Percentiles rank a stretch among this genome's conserved stretches.
Conservation (phyloP, 768 basidiomycete species). For the Galerina sulciceps region DNA sequence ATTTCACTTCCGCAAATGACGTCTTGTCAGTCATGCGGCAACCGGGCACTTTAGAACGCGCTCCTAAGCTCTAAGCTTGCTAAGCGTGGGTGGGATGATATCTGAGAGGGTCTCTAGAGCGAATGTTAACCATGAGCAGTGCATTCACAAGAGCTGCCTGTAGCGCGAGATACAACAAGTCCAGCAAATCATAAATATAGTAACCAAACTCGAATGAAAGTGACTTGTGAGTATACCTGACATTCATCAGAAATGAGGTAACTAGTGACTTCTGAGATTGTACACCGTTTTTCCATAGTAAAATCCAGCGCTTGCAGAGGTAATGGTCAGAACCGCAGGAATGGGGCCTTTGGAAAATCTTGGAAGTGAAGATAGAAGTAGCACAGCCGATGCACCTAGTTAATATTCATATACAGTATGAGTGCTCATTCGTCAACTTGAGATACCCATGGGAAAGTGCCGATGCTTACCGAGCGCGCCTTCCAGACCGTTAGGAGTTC, state of each 20-base stretch:
- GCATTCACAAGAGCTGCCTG: too few relatives aligned
- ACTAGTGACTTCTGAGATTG: conserved; percentile 35
- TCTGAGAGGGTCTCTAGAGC: too few relatives aligned
- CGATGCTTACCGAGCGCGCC: conserved; percentile 69
- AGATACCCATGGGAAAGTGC: background rate
- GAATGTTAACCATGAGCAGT: too few relatives aligned
- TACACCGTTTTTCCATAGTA: conserved; percentile 74
- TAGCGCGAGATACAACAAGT: too few relatives aligned
- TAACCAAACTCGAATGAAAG: too few relatives aligned
- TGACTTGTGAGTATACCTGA: too few relatives aligned
- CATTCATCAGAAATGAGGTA: too few relatives aligned
- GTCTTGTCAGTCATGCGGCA: background rate
- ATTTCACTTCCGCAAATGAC: background rate
- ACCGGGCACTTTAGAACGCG: background rate
- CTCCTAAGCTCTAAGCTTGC: too few relatives aligned
- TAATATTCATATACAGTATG: too few relatives aligned
- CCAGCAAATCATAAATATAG: too few relatives aligned
- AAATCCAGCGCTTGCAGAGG: conserved; percentile 59
- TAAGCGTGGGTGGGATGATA: too few relatives aligned
- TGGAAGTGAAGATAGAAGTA: conserved; percentile 76
- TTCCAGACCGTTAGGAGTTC: conserved; percentile 75
- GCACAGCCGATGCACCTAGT: conserved; percentile 77
- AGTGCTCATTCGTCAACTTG: background rate
- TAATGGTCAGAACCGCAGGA: conserved; percentile 62
- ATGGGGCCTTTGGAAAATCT: conserved; percentile 77